Percentiles rank a stretch among this genome's conserved stretches.
Conservation (phyloP, 192 early-diverging fungal genomes). For the Blastocladiella britannica region DNA sequence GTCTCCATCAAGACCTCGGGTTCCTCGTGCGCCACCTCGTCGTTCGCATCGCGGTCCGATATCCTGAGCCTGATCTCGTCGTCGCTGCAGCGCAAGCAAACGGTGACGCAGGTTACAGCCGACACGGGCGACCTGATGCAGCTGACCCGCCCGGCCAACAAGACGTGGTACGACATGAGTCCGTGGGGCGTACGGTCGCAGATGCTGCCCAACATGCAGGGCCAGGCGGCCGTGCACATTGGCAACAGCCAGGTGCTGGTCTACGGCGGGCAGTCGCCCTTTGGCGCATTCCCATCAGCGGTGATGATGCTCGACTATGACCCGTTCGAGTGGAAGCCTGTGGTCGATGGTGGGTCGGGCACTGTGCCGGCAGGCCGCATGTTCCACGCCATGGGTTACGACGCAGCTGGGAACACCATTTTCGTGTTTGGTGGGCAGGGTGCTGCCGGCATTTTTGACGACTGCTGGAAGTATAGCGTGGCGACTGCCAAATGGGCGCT, state of each 20-base stretch:
- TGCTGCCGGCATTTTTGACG: neutral
- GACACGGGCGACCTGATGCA: neutral
- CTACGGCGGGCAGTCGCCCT: neutral
- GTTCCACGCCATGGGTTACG: neutral
- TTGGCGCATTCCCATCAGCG: neutral
- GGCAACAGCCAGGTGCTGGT: neutral
- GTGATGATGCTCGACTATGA: neutral
- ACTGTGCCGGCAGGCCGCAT: neutral
- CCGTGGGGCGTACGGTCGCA: neutral
- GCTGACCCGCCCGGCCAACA: neutral
- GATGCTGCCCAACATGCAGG: neutral
- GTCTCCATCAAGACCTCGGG: neutral
- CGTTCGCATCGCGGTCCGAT: neutral
- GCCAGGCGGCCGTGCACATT: neutral
- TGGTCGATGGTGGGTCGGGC: no score
- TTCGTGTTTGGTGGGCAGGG: neutral
- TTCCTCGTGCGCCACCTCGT: neutral
- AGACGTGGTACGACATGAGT: neutral
- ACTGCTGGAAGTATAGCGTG: neutral
- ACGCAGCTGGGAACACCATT: neutral
- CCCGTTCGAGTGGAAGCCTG: no score
- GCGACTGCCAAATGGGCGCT: neutral
- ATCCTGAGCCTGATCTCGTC: neutral
- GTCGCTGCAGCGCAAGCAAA: neutral
- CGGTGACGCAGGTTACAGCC: neutral